Evolutionary conservation across 2,329 filamentous ascomycete genomes (phyloP).

Genomic region (Zasmidium citrigriseum): DNA sequence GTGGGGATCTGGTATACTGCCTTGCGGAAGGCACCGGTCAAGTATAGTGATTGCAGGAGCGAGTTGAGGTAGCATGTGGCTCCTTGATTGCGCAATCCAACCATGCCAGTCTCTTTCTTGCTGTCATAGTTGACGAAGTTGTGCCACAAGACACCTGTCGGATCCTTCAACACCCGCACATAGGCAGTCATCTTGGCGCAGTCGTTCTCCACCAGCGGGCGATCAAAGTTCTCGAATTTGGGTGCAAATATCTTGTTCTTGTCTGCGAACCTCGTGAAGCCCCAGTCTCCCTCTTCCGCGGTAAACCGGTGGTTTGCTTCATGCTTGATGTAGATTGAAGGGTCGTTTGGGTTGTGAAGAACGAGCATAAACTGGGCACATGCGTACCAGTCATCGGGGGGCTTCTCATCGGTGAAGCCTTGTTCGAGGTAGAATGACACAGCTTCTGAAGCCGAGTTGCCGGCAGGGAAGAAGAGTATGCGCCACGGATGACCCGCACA

Average conservation of each 20-base stretch:
- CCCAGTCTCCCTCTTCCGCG: constrained; percentile 95
- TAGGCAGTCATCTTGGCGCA: constrained; percentile 79
- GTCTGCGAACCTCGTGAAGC: constrained; percentile 95
- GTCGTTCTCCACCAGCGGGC: constrained; percentile 77
- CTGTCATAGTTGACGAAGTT: constrained; percentile 95
- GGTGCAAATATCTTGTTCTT: constrained; percentile 79
- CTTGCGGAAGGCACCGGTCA: constrained; percentile 85
- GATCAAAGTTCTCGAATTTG: constrained; percentile 68
- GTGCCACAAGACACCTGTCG: constrained; percentile 87
- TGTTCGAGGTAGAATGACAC: constrained; percentile 97
- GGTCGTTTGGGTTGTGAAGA: constrained; percentile 90
- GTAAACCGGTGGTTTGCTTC: constrained; percentile 94
- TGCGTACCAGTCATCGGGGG: constrained; percentile 92
- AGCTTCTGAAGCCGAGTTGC: constrained; percentile 84
- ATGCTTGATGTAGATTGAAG: constrained; percentile 74
- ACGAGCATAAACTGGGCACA: constrained; percentile 95
- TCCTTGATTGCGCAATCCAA: constrained; percentile 94
- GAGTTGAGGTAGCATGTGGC: constrained; percentile 63
- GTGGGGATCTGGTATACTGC: constrained; percentile 98
- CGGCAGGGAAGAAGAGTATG: constrained; percentile 90
- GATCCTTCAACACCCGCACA: constrained; percentile 78
- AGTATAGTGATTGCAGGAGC: constrained; percentile 48
- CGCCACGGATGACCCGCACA: constrained; percentile 91
- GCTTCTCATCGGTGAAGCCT: constrained; percentile 71
- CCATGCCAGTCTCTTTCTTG: constrained; percentile 98